phyloP scores from a whole-genome alignment of 352 stramenopile genomes.

The Pythium utonaiense region DNA sequence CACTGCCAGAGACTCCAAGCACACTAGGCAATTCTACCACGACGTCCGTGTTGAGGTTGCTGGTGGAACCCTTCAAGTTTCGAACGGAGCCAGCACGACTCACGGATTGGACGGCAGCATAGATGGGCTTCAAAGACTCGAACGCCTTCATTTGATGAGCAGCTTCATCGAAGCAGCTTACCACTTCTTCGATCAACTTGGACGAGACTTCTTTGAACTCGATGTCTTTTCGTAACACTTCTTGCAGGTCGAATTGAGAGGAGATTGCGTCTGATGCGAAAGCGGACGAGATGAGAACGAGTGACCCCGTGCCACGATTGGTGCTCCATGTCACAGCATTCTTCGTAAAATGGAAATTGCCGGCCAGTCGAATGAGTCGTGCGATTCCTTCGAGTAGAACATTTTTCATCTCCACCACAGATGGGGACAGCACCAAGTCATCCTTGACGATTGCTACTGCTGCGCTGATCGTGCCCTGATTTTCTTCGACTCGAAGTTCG shows the following conservation, averaged over 20 bases:
- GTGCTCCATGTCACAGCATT: slow-evolving; percentile 54
- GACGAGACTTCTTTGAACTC: slow-evolving; percentile 38
- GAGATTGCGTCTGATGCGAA: slow-evolving; percentile 29
- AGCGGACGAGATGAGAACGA: slow-evolving; percentile 29
- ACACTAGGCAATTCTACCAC: slow-evolving; percentile 27
- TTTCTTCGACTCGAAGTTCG: slow-evolving; percentile 39
- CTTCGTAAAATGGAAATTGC: slow-evolving; percentile 63
- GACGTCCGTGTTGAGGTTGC: neutral
- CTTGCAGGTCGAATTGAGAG: slow-evolving; percentile 43
- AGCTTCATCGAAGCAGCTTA: slow-evolving; percentile 46
- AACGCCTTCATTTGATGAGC: slow-evolving; percentile 55
- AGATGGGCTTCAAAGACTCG: slow-evolving; percentile 46
- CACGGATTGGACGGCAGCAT: slow-evolving; percentile 41
- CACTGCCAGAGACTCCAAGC: slow-evolving; percentile 30
- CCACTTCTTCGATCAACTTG: slow-evolving; percentile 30
- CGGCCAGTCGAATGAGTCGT: slow-evolving; percentile 46
- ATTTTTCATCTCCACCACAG: slow-evolving; percentile 42
- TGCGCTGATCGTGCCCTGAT: slow-evolving; percentile 40
- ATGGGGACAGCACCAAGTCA: slow-evolving; percentile 39
- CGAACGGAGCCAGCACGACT: slow-evolving; percentile 20
- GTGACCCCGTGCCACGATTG: slow-evolving; percentile 38
- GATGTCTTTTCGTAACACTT: slow-evolving; percentile 37
- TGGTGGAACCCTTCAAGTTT: slow-evolving; percentile 6
- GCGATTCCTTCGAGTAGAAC: slow-evolving; percentile 51
- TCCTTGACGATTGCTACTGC: slow-evolving; percentile 44